A percentile compares a stretch with the other conserved stretches of the same genome.
Evolutionary conservation across 345 rosid species (phyloP).

Genomic region (Populus tremula): DNA sequence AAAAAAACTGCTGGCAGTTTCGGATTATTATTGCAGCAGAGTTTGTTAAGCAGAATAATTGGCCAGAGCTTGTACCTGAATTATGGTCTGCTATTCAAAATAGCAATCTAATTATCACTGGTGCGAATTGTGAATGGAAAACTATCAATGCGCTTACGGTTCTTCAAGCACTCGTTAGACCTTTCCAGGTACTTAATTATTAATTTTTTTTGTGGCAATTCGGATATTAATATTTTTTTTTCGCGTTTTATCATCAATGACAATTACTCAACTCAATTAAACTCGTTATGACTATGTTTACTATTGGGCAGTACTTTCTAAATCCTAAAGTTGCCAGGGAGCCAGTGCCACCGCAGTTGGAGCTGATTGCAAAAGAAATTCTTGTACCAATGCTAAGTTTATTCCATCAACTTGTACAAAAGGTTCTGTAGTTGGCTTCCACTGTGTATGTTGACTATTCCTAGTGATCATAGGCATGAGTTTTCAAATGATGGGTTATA

Average conservation of each 20-base stretch:
- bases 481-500: conserved; percentile 12
- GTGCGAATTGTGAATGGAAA: conserved; percentile 43
- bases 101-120: conserved; percentile 42
- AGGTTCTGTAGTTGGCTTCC: conserved; percentile 43
- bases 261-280: too few relatives aligned
- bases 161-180: conserved; percentile 66
- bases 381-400: conserved; percentile 61
- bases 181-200: conserved; percentile 64
- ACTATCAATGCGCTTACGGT: conserved; percentile 56
- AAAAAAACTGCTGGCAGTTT: conserved; percentile 42
- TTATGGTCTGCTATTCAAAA: conserved; percentile 57
- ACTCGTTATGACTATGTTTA: not conserved
- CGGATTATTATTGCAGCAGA: conserved; percentile 54
- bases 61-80: conserved; percentile 79
- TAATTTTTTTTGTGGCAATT: not conserved
- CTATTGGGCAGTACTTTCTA: conserved; percentile 59
- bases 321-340: conserved; percentile 77
- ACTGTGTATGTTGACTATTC: conserved; percentile 2
- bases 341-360: conserved; percentile 79
- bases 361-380: conserved; percentile 61
- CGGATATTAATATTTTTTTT: not conserved
- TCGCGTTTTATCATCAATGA: not conserved
- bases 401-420: conserved; percentile 53
- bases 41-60: conserved; percentile 61
- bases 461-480: conserved; percentile 12